Evolutionary conservation across 2,329 filamentous ascomycete genomes (phyloP), one percentile per base, ranked within the genome.

Genomic region (Penicillium oxalicum): DNA sequence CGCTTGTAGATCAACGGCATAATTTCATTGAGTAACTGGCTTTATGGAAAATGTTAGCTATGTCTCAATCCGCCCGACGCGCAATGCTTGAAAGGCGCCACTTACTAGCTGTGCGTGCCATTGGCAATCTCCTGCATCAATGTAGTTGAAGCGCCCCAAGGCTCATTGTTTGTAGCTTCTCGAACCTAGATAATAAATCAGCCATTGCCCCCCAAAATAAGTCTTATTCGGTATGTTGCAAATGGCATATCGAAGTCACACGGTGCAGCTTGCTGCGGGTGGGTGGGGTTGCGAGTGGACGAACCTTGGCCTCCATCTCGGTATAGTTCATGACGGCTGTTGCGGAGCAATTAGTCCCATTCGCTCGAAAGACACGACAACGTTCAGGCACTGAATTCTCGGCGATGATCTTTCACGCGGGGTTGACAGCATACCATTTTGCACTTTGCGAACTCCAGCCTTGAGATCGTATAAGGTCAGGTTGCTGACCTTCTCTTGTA

Each of bases 1-100:
- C 93, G 88, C 65, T 94, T 93, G 77, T 98, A 98, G 66, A 98
- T 95, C 89, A 98, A 93, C 58, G 93, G 93, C 93, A 98, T 98
- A 68, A 98, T 97, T 72, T 98, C 93, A 71, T 97, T 97, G 49
- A 98, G 83, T 45, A 91, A 82, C 82, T 95, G 90, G 69, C 91
- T 96, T 66, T 49, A 45, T 24, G 29, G 29, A 12, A n/a, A 34
- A 12, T 5, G 11, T 52, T 54, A 9, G 55, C 47, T 25, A 47
- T 27, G 46, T 59, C 48, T 2, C 32, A 6, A n/a, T 37, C 13
- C 12, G 28, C 33, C 11, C 24, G 18, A 9, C 6, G 6, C 29
- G n/a, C 13, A 12, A 26, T n/a, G 29, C 8, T 33, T 9, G 24
- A 13, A 44, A 32, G 32, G 34, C 11, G 42, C 9, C 28, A 74